Evolutionary conservation across 495 filamentous ascomycete species (phyloP).

Genomic region (Chaetomium tenue): DNA sequence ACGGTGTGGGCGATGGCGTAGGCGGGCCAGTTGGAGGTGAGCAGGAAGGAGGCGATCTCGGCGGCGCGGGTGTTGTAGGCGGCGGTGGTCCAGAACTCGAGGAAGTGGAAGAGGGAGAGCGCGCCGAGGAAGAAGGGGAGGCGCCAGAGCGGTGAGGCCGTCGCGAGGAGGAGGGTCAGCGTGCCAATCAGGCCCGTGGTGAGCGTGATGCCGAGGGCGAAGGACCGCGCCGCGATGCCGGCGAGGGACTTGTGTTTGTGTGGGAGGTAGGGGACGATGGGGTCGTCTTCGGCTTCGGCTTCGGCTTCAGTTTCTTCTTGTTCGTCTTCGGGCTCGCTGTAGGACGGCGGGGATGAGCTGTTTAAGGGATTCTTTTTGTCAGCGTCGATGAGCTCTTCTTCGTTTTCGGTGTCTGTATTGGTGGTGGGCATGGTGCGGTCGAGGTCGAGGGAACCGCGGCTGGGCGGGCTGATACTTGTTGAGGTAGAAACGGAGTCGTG

Average conservation of each 20-base stretch:
- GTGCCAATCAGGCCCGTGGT: constrained; percentile 46
- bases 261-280: constrained; percentile 45
- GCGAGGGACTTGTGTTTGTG: constrained; percentile 66
- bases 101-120: constrained; percentile 86
- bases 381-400: background rate
- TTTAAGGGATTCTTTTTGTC: background rate
- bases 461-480: background rate
- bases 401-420: constrained; percentile 4
- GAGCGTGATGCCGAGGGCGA: constrained; percentile 52
- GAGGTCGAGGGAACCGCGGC: background rate
- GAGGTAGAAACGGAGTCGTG: background rate
- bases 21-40: constrained; percentile 78
- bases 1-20: constrained; percentile 80
- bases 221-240: constrained; percentile 72
- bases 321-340: background rate
- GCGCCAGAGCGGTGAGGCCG: constrained; percentile 66
- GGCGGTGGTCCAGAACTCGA: constrained; percentile 91
- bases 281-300: constrained; percentile 21
- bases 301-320: background rate
- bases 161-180: constrained; percentile 39
- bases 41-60: constrained; percentile 69
- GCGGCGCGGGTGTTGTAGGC: constrained; percentile 74
- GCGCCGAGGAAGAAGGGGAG: constrained; percentile 72
- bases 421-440: background rate
- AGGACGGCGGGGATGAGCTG: background rate